Conservation (phyloP, 371 early-diverging fungal genomes). For the Blastocladiella emersonii region DNA sequence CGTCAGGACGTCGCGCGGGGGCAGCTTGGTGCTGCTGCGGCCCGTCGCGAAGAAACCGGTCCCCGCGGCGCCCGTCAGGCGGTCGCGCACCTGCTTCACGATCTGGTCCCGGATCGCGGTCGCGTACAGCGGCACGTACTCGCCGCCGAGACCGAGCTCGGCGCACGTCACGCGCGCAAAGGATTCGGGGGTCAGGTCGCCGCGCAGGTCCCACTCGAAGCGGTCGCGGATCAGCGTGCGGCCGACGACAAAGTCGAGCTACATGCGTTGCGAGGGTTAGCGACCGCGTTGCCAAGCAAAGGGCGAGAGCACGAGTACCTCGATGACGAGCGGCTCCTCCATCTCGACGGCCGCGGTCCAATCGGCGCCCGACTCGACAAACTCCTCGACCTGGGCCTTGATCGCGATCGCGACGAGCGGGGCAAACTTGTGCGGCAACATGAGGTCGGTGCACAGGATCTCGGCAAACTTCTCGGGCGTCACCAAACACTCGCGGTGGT, state of each 20-base stretch:
- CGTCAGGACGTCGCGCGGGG: slow-evolving; percentile 15
- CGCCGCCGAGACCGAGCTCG: slow-evolving; percentile 83
- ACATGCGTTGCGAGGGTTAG: background rate
- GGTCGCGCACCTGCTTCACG: slow-evolving; percentile 48
- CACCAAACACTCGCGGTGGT: slow-evolving; percentile 69
- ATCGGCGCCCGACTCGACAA: background rate
- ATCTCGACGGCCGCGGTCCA: slow-evolving; percentile 15
- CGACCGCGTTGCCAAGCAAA: background rate
- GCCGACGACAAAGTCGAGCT: slow-evolving; percentile 80
- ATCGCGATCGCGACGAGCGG: slow-evolving; percentile 67
- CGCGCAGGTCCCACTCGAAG: slow-evolving; percentile 79
- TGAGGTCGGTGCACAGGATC: slow-evolving; percentile 71
- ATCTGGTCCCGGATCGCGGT: slow-evolving; percentile 82
- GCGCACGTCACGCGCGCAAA: slow-evolving; percentile 63
- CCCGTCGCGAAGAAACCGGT: no score
- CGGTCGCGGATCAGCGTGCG: slow-evolving; percentile 70
- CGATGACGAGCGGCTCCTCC: slow-evolving; percentile 8
- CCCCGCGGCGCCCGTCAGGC: slow-evolving; percentile 14
- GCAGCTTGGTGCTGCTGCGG: no score
- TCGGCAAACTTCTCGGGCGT: slow-evolving; percentile 88
- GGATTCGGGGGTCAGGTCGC: slow-evolving; percentile 55
- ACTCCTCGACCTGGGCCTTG: slow-evolving; percentile 48
- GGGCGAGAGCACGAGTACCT: background rate
- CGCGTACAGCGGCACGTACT: slow-evolving; percentile 72
- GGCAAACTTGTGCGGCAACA: slow-evolving; percentile 41